Evolutionary conservation across 768 basidiomycete species (phyloP).

Genomic region (Lactarius trivialis): DNA sequence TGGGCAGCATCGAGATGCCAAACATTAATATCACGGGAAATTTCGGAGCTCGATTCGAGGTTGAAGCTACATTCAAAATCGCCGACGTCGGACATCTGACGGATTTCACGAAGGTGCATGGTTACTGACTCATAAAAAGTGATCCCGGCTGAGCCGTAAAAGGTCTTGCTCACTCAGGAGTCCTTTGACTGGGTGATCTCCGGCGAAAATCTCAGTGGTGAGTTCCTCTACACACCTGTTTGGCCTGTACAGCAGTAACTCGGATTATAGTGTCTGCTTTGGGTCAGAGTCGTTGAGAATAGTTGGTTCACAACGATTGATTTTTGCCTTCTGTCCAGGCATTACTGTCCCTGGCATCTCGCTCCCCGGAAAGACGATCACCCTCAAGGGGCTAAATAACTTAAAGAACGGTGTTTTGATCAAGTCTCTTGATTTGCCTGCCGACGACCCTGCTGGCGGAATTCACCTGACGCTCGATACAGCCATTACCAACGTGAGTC

Average conservation of each 20-base stretch:
- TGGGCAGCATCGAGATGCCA: conserved; percentile 57
- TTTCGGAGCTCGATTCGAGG: conserved; percentile 53
- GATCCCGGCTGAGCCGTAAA: background rate
- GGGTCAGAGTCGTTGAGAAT: conserved; percentile 33
- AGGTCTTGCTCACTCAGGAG: conserved; percentile 54
- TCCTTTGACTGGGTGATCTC: conserved; percentile 67
- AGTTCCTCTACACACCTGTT: conserved; percentile 12
- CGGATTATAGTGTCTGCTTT: conserved; percentile 44
- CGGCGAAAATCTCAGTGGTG: conserved; percentile 56
- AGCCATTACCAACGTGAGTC: conserved; percentile 50
- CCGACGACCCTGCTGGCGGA: conserved; percentile 64
- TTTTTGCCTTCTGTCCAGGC: conserved; percentile 31
- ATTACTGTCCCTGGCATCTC: conserved; percentile 52
- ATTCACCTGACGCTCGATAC: conserved; percentile 62
- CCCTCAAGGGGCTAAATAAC: conserved; percentile 65
- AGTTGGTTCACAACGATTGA: background rate
- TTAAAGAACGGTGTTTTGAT: conserved; percentile 57
- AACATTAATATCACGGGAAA: conserved; percentile 54
- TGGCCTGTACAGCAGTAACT: background rate
- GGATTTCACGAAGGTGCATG: conserved; percentile 53
- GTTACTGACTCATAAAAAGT: background rate
- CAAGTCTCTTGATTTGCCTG: conserved; percentile 61
- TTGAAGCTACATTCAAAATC: conserved; percentile 50
- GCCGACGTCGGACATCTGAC: conserved; percentile 51
- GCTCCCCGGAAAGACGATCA: conserved; percentile 50